Evolutionary conservation across 2,329 filamentous ascomycete genomes (phyloP), one percentile per base, ranked within the genome.

Genomic region (Microsporum audouinii): DNA sequence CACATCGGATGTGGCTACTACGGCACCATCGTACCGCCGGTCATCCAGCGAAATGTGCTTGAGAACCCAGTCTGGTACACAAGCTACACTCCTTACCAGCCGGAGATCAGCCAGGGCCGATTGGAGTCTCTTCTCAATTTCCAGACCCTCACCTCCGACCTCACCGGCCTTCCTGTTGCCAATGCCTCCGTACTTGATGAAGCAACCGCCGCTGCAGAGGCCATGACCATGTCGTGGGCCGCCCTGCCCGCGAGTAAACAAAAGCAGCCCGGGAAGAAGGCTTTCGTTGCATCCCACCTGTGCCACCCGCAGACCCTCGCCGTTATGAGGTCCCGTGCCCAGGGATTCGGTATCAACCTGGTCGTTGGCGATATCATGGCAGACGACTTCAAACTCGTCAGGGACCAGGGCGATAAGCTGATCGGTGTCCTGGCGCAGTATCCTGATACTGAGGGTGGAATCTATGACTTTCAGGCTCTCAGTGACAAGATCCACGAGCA

Each of bases 61-160:
- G 91, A 97, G 79, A 92, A 88, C 72, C 92, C 92, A 3, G 91
- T 87, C 7, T 97, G 92, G 92, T 97, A 97, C 74, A 97, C 92
- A 45, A 96, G 91, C 77, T 96, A 97, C 75, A 96, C 92, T 0
- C 92, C 92, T 14, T 97, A 96, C 76, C 92, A 97, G 77, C 88
- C 92, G 1, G 92, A 97, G 77, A 96, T 97, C 78, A 96, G 91
- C 73, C 92, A 97, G 77, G 92, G 92, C 39, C 86, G 92, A 60
- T 77, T 97, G 64, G 90, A 96, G 79, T 95, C 90, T 4, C 79
- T 97, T 60, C 79, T 97, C 65, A 97, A 97, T 79, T 97, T 91
- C 78, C 92, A 97, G 79, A 97, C 92, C 17, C 81, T 97, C 78
- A 87, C 95, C 6, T 85, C 86, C 1, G 92, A 96, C 71, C 79